Conservation (phyloP, 148 eudicot genomes). For the Diospyros kaki region DNA sequence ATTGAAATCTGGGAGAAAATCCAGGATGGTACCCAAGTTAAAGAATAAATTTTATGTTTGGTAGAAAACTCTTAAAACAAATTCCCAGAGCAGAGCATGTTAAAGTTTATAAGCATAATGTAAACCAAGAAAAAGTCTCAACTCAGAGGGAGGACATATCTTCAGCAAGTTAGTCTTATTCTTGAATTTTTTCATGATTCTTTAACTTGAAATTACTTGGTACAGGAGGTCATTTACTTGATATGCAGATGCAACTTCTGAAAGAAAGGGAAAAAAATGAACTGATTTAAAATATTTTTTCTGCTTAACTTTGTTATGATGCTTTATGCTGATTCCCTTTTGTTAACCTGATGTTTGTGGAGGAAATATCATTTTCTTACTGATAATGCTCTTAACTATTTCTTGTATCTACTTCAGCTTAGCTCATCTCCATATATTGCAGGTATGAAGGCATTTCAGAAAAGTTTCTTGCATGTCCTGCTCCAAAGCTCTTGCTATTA, state of each 20-base stretch:
- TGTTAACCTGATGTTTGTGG: slow-evolving; percentile 1
- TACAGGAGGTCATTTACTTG: neutral
- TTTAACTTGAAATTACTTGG: neutral
- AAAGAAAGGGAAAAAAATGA: neutral
- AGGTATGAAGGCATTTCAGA: slow-evolving; percentile 99
- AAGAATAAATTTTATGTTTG: too few relatives aligned
- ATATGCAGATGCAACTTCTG: neutral
- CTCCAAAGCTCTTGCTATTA: slow-evolving; percentile 75
- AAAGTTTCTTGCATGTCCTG: slow-evolving; percentile 69
- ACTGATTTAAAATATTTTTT: neutral
- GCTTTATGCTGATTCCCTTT: neutral
- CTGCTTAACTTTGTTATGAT: neutral
- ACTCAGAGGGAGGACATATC: neutral
- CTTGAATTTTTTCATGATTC: neutral
- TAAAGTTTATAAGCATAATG: too few relatives aligned
- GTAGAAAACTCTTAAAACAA: too few relatives aligned
- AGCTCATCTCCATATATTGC: slow-evolving; percentile 21
- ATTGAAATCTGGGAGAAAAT: too few relatives aligned
- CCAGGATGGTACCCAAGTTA: too few relatives aligned
- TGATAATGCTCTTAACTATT: neutral
- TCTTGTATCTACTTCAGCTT: neutral
- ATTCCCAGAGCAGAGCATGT: too few relatives aligned
- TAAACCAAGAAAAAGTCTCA: too few relatives aligned
- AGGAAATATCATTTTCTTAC: neutral
- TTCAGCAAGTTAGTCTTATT: neutral